Percentiles rank a stretch among this genome's conserved stretches.
Evolutionary conservation across 2,329 filamentous ascomycete species (phyloP).

Genomic region (Pseudocercospora musae): DNA sequence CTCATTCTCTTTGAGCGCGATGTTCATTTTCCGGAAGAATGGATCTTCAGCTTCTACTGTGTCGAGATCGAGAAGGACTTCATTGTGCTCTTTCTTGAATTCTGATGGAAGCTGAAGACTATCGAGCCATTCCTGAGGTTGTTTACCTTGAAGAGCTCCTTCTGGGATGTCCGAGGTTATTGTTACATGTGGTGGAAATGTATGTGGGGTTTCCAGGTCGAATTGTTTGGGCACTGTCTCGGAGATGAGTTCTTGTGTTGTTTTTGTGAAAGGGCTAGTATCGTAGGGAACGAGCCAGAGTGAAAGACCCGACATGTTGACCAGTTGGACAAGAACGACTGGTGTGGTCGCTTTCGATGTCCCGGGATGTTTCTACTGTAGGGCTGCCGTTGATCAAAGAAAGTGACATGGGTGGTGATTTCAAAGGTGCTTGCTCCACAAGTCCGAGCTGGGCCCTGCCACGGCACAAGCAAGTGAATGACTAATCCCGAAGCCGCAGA

Average conservation of each 20-base stretch:
- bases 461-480: background rate
- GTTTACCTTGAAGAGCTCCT: conserved; percentile 7
- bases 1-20: conserved; percentile 19
- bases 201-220: conserved; percentile 12
- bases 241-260: conserved; percentile 27
- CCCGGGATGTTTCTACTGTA: background rate
- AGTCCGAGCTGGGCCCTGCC: background rate
- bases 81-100: conserved; percentile 19
- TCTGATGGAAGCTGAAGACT: conserved; percentile 11
- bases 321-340: background rate
- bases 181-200: conserved; percentile 24
- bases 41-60: conserved; percentile 23
- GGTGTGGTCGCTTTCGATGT: background rate
- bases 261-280: conserved; percentile 22
- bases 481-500: conserved; percentile 6
- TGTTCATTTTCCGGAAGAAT: conserved; percentile 24
- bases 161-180: conserved; percentile 19
- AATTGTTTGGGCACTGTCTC: conserved; percentile 24
- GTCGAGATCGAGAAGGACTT: conserved; percentile 26
- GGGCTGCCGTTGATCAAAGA: background rate
- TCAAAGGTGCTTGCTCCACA: background rate
- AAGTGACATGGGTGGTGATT: background rate
- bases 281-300: conserved; percentile 25
- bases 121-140: conserved; percentile 25
- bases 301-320: conserved; percentile 14